Base-by-base conservation (phyloP, 176 grass and related monocot genomes). In the Zoysia pacifica region DNA sequence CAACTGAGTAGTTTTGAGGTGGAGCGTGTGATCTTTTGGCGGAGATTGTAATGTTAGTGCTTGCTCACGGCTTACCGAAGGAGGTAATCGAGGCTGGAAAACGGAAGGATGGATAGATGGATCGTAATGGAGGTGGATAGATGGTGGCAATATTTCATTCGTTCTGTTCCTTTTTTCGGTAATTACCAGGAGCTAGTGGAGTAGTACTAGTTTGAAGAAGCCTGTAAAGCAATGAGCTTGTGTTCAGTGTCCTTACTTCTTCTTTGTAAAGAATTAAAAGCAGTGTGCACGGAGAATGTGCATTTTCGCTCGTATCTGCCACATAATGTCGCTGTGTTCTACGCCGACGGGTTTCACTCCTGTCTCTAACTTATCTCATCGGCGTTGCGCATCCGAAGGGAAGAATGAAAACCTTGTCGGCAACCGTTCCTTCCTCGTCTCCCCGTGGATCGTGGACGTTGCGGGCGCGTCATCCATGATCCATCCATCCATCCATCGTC, bases 81-180 rank as follows among this genome's bases (percentile, higher is more conserved):
- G 28, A 28, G 28, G 28, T 28, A 28, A 28, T 28, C 28, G 28
- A 28, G 28, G 28, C 28, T 28, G 28, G 51, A 12, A 54, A 54
- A 51, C 13, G 51, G 51, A 54, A 16, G 50, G 11, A 14, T 13
- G 62, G 41, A 65, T 39, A 3, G 36, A 18, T 39, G 5, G 36
- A 18, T 66, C 13, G 1, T 20, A 43, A 45, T 28, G 13, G 53
- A 63, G 67, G 67, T 51, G 13, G 49, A 72, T 65, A 54, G 56
- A 10, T 45, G 78, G 53, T 40, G 55, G 45, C 52, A 51, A 68
- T 1, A 8, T 51, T 84, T 70, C 68, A 45, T 83, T 76, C 48
- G 67, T 85, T 85, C 60, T 42, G 69, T 85, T 73, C 37, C 28
- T 58, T 79, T 48, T 41, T 67, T 79, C 41, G 48, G 28, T 28